A percentile compares a stretch with the other conserved stretches of the same genome.
phyloP scores from a whole-genome alignment of 2,329 filamentous ascomycete species.

The Neopestalotiopsis sp. region DNA sequence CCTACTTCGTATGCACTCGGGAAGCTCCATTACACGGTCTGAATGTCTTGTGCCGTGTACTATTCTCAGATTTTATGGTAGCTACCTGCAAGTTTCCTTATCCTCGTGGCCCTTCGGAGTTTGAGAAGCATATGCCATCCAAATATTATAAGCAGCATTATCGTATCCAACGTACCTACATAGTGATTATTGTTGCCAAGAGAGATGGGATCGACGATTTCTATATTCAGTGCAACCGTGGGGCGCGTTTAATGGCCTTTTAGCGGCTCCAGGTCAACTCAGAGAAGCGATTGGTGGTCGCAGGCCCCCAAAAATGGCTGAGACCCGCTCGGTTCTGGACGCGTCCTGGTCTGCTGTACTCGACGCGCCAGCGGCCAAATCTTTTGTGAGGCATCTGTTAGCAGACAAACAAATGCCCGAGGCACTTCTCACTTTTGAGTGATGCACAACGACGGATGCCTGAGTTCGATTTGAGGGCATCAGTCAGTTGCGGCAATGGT shows the following conservation, averaged over 20 bases:
- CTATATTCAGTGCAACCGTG: background rate
- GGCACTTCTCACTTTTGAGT: constrained; percentile 7
- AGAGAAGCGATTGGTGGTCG: constrained; percentile 11
- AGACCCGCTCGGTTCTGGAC: constrained; percentile 15
- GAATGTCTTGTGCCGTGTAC: too few species aligned
- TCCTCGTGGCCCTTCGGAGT: too few species aligned
- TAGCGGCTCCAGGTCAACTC: background rate
- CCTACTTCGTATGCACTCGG: background rate
- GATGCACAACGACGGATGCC: constrained; percentile 3
- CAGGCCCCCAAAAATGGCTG: background rate
- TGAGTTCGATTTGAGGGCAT: background rate
- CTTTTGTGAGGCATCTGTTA: constrained; percentile 1
- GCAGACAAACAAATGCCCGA: background rate
- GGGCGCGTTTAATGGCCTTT: constrained; percentile 9
- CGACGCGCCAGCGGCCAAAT: constrained; percentile 15
- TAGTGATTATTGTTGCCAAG: too few species aligned
- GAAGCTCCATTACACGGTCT: too few species aligned
- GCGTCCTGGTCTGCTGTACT: background rate
- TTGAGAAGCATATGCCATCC: too few species aligned
- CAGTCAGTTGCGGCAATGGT: constrained; percentile 11
- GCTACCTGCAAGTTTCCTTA: too few species aligned
- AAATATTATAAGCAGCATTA: too few species aligned
- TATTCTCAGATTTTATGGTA: too few species aligned
- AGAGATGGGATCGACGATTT: background rate
- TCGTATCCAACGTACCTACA: too few species aligned